phyloP scores from a whole-genome alignment of 2,329 filamentous ascomycete genomes.

The Pseudogymnoascus sp. region DNA sequence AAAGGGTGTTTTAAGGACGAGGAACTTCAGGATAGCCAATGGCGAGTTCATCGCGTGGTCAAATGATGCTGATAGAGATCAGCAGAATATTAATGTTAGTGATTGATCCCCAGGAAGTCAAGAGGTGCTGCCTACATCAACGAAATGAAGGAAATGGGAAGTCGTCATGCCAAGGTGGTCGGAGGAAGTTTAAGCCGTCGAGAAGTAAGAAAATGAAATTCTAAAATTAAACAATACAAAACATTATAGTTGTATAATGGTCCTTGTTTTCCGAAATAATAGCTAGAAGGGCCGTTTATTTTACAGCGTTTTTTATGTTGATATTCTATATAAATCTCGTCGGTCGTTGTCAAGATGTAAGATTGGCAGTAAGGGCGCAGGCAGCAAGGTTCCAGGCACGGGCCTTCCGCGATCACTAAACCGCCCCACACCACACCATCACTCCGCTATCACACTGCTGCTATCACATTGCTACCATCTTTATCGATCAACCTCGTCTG shows the following conservation, averaged over 20 bases:
- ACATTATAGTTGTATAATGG: neutral
- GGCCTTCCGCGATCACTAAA: neutral
- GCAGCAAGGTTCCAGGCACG: neutral
- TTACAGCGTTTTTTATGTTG: neutral
- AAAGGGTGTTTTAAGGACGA: slow-evolving; percentile 50
- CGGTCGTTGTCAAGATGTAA: too few relatives aligned
- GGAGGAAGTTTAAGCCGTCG: neutral
- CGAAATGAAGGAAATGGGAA: neutral
- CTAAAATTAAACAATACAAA: neutral
- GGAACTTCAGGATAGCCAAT: slow-evolving; percentile 19
- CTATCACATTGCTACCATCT: neutral
- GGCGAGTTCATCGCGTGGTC: slow-evolving; percentile 31
- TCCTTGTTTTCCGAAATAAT: neutral
- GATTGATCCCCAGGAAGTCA: neutral
- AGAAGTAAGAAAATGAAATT: neutral
- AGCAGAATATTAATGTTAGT: neutral
- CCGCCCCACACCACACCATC: neutral
- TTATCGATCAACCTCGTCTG: neutral
- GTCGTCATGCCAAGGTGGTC: neutral
- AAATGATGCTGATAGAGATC: neutral
- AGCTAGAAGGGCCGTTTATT: neutral
- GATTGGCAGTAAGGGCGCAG: too few relatives aligned
- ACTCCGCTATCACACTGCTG: neutral
- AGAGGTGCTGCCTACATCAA: neutral
- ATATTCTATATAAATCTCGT: neutral